Evolutionary conservation across 1,139 yeast genomes (phyloP), one percentile per base, ranked within the genome.

Genomic region (Saccharomycopsis hybrid): DNA sequence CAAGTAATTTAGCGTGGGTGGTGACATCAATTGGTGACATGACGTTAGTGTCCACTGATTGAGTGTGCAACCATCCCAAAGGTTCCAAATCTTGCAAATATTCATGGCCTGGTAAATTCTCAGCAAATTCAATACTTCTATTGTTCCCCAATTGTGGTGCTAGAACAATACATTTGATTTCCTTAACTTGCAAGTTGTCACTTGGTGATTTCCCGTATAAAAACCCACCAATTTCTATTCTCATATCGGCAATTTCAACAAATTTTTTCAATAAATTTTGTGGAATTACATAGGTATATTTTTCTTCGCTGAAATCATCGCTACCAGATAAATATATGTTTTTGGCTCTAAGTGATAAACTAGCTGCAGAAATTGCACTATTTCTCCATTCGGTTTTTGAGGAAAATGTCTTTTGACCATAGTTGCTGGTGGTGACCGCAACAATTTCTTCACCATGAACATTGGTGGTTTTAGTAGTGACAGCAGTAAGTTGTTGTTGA

Each of bases 391-490:
- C 96, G 40, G 89, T 82, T 63, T 82, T 83, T 2, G 97, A 87
- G 41, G 82, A 74, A 62, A 92, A 92, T 2, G 83, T 69, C 69
- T 80, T 84, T 59, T 88, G 95, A 61, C 89, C 98, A 62, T 86
- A 90, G 57, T 81, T 81, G 25, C 94, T 81, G 0, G 98, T 89
- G 0, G 97, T 89, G 25, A 92, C 96, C 0, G 96, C 94, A 39
- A 85, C 83, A 61, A 94, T 90, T 60, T 90, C 95, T 62, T 92
- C 98, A 38, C 99, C 99, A 60, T 90, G 97, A 2, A 88, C 95
- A 62, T 89, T 94, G 30, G 84, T 82, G 0, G 96, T 86, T 51
- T 82, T 82, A 0, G 95, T 81, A 59, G 88, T 90, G 60, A 85
- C 74, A 0, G 96, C 96, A 0, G 94, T 82, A 35, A 82, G 67